These are phyloP conservation scores for Trichoderma asperellum DNA, from an alignment of 2,329 filamentous ascomycete species.

Conservation along the genomic window DNA sequence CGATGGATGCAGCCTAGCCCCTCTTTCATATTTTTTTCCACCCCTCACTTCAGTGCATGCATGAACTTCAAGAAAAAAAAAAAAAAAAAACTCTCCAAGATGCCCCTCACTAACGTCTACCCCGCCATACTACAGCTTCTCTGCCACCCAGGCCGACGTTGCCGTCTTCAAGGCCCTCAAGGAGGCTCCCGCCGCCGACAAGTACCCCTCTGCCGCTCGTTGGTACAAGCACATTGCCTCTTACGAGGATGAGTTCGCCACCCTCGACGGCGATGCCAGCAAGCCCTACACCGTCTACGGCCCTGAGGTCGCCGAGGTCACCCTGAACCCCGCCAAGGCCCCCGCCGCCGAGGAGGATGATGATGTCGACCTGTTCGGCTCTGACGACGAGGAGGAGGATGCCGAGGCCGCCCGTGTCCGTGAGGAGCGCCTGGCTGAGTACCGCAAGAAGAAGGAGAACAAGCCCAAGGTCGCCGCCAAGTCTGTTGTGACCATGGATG, in stretches of 20 bases:
- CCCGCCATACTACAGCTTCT: slow-evolving; percentile 46
- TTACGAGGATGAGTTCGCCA: slow-evolving; percentile 90
- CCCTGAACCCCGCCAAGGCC: slow-evolving; percentile 85
- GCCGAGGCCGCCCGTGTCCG: slow-evolving; percentile 81
- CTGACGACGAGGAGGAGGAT: slow-evolving; percentile 92
- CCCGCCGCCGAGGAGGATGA: slow-evolving; percentile 75
- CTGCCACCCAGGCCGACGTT: slow-evolving; percentile 92
- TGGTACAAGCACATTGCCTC: slow-evolving; percentile 99
- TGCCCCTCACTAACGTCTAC: slow-evolving; percentile 22
- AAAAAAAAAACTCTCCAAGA: slow-evolving; percentile 16
- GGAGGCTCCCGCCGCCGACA: slow-evolving; percentile 73
- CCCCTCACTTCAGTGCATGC: slow-evolving; percentile 21
- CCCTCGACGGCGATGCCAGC: slow-evolving; percentile 86
- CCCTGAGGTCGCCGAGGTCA: slow-evolving; percentile 76
- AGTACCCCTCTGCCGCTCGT: slow-evolving; percentile 91
- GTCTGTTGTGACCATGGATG: slow-evolving; percentile 92
- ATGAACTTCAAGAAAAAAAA: slow-evolving; percentile 16
- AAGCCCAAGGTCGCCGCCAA: slow-evolving; percentile 93
- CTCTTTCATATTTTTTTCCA: slow-evolving; percentile 24
- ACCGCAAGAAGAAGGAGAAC: slow-evolving; percentile 94
- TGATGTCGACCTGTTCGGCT: slow-evolving; percentile 91
- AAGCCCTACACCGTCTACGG: slow-evolving; percentile 90
- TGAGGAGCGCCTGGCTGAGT: slow-evolving; percentile 88
- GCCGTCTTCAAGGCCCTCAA: slow-evolving; percentile 90
- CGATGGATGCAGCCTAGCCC: slow-evolving; percentile 22